Evolutionary conservation across 768 basidiomycete species (phyloP).

Genomic region (Suillus discolor): DNA sequence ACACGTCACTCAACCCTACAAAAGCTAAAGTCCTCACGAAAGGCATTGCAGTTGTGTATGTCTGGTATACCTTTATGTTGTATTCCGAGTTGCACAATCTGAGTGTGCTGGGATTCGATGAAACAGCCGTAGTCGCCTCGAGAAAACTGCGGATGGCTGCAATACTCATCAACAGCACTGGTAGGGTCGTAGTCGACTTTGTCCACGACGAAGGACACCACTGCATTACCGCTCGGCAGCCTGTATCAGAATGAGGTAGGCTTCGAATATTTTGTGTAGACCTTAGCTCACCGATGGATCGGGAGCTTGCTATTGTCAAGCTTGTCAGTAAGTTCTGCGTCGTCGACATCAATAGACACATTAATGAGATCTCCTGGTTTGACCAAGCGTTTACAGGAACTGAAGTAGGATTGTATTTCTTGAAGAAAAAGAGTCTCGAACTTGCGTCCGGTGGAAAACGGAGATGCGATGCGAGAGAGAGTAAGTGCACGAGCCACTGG

Average conservation of each 20-base stretch:
- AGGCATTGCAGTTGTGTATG: slow-evolving; percentile 46
- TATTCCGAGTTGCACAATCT: slow-evolving; percentile 77
- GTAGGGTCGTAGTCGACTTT: slow-evolving; percentile 69
- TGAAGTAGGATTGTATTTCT: slow-evolving; percentile 67
- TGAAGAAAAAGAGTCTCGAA: slow-evolving; percentile 65
- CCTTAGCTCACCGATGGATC: slow-evolving; percentile 2
- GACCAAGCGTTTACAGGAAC: slow-evolving; percentile 52
- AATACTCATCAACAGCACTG: slow-evolving; percentile 30
- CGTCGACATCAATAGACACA: slow-evolving; percentile 61
- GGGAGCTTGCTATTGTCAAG: slow-evolving; percentile 2
- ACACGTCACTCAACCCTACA: background rate
- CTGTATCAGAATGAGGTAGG: background rate
- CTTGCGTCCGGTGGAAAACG: slow-evolving; percentile 61
- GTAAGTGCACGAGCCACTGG: slow-evolving; percentile 72
- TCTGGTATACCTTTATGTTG: slow-evolving; percentile 68
- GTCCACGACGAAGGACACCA: slow-evolving; percentile 79
- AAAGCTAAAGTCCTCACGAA: slow-evolving; percentile 43
- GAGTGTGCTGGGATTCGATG: slow-evolving; percentile 73
- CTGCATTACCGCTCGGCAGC: slow-evolving; percentile 36
- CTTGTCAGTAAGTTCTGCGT: slow-evolving; percentile 13
- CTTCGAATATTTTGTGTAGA: background rate
- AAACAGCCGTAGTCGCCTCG: slow-evolving; percentile 82
- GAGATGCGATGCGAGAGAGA: slow-evolving; percentile 80
- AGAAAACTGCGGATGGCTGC: slow-evolving; percentile 56
- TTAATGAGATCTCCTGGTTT: slow-evolving; percentile 77